These are phyloP conservation scores for Limonium bicolor DNA, from an alignment of 148 eudicot species.

Conservation along the genomic window DNA sequence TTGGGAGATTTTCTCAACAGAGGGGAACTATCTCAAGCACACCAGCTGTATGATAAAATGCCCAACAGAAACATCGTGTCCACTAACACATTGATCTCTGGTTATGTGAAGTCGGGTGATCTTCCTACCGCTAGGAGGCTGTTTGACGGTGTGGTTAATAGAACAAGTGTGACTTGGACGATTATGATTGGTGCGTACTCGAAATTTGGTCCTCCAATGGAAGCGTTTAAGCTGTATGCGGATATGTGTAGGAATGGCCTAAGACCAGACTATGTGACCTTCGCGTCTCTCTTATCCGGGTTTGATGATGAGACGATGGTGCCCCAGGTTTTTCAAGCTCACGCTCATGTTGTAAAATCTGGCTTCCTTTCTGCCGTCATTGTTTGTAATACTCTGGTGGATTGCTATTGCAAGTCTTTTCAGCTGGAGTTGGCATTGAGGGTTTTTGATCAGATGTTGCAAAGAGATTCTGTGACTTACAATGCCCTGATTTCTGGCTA, in stretches of 20 bases:
- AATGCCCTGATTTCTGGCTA: slow-evolving; percentile 61
- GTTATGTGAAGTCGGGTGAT: slow-evolving; percentile 42
- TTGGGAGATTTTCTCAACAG: slow-evolving; percentile 17
- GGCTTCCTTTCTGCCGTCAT: slow-evolving; percentile 22
- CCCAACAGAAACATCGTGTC: slow-evolving; percentile 34
- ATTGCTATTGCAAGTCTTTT: slow-evolving; percentile 57
- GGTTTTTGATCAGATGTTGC: slow-evolving; percentile 30
- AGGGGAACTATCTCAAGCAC: slow-evolving; percentile 27
- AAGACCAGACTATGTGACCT: slow-evolving; percentile 49
- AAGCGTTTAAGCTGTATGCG: slow-evolving; percentile 40
- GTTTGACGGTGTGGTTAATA: slow-evolving; percentile 29
- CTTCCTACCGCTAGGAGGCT: slow-evolving; percentile 35
- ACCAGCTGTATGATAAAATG: slow-evolving; percentile 57
- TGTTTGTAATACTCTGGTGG: slow-evolving; percentile 57
- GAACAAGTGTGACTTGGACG: slow-evolving; percentile 58
- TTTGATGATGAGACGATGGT: slow-evolving; percentile 20
- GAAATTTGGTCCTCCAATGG: slow-evolving; percentile 19
- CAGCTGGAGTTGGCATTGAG: slow-evolving; percentile 30
- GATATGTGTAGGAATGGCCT: slow-evolving; percentile 38
- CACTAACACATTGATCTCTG: slow-evolving; percentile 39
- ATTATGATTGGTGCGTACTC: slow-evolving; percentile 65
- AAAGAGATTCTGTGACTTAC: slow-evolving; percentile 49
- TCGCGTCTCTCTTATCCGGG: slow-evolving; percentile 48
- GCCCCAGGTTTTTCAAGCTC: slow-evolving; percentile 34
- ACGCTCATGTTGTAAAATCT: slow-evolving; percentile 42